Conservation (phyloP, 805 yeast species). For the Ogataea sp. region DNA sequence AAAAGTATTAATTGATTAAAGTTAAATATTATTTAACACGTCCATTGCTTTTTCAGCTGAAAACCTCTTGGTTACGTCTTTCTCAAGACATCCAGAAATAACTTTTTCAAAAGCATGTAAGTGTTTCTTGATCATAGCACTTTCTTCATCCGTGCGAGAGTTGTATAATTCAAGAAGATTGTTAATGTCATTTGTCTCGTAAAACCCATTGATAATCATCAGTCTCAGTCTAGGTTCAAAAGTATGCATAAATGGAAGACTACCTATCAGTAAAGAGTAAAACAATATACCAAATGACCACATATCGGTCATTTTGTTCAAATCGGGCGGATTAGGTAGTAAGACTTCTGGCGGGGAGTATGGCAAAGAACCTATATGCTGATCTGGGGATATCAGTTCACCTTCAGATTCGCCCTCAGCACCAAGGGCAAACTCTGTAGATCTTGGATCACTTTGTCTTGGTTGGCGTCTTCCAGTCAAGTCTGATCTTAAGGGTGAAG, state of each 20-base stretch:
- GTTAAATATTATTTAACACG: neutral
- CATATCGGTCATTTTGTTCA: constrained; percentile 67
- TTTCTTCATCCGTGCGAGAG: constrained; percentile 7
- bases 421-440: too few species aligned
- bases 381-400: constrained; percentile 34
- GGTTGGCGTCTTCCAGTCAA: too few species aligned
- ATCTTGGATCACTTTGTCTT: too few species aligned
- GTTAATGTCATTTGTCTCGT: neutral
- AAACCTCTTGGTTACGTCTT: constrained; percentile 44
- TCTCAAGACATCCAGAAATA: constrained; percentile 40
- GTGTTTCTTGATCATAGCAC: neutral
- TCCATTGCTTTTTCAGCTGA: constrained; percentile 32
- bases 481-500: neutral
- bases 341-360: constrained; percentile 88
- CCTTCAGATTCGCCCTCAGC: too few species aligned
- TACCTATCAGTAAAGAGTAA: constrained; percentile 66
- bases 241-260: constrained; percentile 76
- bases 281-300: constrained; percentile 87
- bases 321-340: constrained; percentile 45
- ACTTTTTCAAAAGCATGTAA: neutral
- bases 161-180: neutral
- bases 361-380: constrained; percentile 83
- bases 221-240: constrained; percentile 74
- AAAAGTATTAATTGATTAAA: too few species aligned
- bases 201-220: constrained; percentile 55